Evolutionary conservation across 305 asterid species (phyloP), one percentile per base, ranked within the genome.

Genomic region (Plantago lanceolata): DNA sequence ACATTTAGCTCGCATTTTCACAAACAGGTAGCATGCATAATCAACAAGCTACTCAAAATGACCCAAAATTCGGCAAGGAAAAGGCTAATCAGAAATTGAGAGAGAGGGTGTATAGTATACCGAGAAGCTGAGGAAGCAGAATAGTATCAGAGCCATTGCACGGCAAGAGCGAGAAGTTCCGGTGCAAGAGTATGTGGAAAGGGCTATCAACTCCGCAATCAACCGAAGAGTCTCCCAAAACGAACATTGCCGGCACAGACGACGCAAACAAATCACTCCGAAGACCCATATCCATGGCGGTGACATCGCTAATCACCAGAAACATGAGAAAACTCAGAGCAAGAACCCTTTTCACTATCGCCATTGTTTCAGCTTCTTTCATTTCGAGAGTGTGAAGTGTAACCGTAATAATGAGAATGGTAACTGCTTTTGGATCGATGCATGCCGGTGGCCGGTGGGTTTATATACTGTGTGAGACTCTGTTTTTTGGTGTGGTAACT

Each of bases 161-260:
- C 1, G 93, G 93, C 59, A 79, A 72, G 11, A 71, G 63, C 4
- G 89, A 83, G 8, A 77, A 56, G 57, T 71, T 81, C 19, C 66
- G 65, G 57, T 67, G 87, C 0, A 66, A 47, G 29, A 82, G 49
- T 5, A 66, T 57, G 68, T 82, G 74, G 68, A 79, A 75, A 0
- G 85, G 93, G 68, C 79, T 79, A 75, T 85, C 83, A 56, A 73
- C 81, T 9, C 93, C 93, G 47, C 93, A 83, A 65, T 85, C 93
- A 18, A 85, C 89, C 2, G 93, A 81, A 4, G 93, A 85, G 62
- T 85, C 93, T 61, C 93, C 93, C 60, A 85, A 24, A 13, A 85
- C 71, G 40, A 63, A 85, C 87, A 85, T 83, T 5, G 84, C 82
- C 0, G 59, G 63, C n/a, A 67, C 75, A 18, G 81, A 52, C 2